Base-by-base conservation (phyloP, 805 yeast species). In the Hanseniaspora lindneri region DNA sequence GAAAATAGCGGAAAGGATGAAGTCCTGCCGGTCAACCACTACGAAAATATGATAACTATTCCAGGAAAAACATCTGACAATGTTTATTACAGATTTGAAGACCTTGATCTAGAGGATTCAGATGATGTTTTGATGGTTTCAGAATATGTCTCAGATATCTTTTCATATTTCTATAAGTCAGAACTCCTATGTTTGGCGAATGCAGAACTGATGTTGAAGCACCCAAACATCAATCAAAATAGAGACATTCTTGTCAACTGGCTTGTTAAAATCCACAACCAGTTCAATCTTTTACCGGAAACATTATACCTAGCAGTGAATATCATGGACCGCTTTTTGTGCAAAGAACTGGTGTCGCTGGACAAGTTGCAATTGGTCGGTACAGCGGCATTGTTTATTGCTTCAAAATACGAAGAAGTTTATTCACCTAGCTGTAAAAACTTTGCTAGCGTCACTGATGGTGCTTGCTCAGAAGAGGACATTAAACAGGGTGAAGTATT, bases 371-470 rank as follows among this genome's bases (percentile, higher is more conserved):
- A 87, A 67, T 70, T 87, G 51, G 75, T 86, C 36, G 96, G 95
- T 10, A 82, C 94, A 0, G 85, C 95, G 2, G 76, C 89, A 21
- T 64, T 87, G 52, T 84, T 87, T 65, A 82, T 86, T 55, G 95
- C 95, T 36, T 87, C 95, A 14, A 87, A 87, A 65, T 86, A 84
- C 62, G 96, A 87, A 68, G 96, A 87, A 67, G 94, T 87, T 40
- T 83, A 82, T 59, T 76, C 88, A 3, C 96, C 96, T 23, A 79
- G 89, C 23, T 83, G 88, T 41, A 75, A 79, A 55, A 83, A 84
- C 66, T 88, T 83, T 64, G 86, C 95, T 0, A 80, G 79, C 58
- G 87, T 84, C 55, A 83, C 94, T 28, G 94, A 83, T 61, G 87
- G 89, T 47, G 83, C 87, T 1, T 82, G 79, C 58, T 74, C 80